Conservation (phyloP, 2,329 filamentous ascomycete species). For the Botrytis tulipae region DNA sequence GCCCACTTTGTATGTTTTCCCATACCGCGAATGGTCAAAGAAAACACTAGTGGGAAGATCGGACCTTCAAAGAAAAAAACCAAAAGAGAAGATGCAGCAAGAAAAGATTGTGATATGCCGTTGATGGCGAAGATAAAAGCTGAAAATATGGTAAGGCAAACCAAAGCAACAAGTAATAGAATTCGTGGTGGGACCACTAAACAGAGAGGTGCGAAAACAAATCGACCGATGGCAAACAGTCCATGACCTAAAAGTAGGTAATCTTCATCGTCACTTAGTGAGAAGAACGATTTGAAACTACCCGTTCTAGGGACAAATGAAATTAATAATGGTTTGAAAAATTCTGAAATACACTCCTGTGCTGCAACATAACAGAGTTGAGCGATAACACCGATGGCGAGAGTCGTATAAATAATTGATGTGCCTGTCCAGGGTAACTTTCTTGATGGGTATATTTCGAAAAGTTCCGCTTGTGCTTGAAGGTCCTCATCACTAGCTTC, state of each 20-base stretch:
- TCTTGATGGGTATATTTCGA: conserved; percentile 29
- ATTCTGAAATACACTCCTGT: conserved; percentile 65
- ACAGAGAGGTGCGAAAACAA: conserved; percentile 64
- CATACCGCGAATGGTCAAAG: conserved; percentile 74
- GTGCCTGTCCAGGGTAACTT: conserved; percentile 42
- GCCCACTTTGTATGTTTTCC: conserved; percentile 78
- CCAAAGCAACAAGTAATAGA: conserved; percentile 62
- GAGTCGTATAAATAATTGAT: conserved; percentile 40
- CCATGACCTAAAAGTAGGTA: conserved; percentile 72
- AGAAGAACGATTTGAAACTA: conserved; percentile 40
- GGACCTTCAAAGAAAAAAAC: conserved; percentile 82
- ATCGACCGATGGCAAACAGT: conserved; percentile 71
- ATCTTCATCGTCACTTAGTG: conserved; percentile 53
- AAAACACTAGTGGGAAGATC: conserved; percentile 79
- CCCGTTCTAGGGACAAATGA: conserved; percentile 42
- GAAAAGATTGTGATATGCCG: conserved; percentile 43
- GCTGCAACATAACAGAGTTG: conserved; percentile 79
- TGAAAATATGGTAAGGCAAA: conserved; percentile 58
- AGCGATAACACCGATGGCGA: conserved; percentile 69
- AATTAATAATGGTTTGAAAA: conserved; percentile 52
- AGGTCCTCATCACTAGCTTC: conserved; percentile 54
- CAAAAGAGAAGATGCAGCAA: conserved; percentile 61
- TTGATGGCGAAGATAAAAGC: conserved; percentile 49
- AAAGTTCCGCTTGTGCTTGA: conserved; percentile 45
- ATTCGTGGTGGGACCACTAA: conserved; percentile 63